Base-by-base conservation (phyloP, 768 basidiomycete species). In the Crucibulum laeve region DNA sequence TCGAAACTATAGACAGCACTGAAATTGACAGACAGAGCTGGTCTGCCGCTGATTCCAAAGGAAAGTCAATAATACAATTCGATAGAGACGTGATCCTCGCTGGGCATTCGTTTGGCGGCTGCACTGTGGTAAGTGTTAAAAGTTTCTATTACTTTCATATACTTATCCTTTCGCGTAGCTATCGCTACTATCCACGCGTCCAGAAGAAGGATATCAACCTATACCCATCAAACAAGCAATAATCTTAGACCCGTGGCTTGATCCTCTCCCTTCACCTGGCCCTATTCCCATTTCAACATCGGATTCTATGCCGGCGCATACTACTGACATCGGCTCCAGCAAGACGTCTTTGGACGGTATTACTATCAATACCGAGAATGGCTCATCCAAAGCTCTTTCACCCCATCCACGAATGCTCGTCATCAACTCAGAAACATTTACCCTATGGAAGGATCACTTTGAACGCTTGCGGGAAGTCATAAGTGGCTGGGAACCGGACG, bases 171-270 rank as follows among this genome's bases (percentile, higher is more conserved):
- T 36, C 44, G 43, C 42, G 42, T 60, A 85, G 82, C 59, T 85
- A 32, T 76, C 77, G 7, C 57, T 84, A 6, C 63, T 85, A 8
- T 79, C 82, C 18, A 70, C 67, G 3, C 53, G 64, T 19, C 70
- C 80, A 4, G 69, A 74, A 14, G 54, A 59, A 21, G 60, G 59
- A 2, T 65, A 73, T 44, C 35, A 55, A 10, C 56, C 53, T 2
- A 68, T 91, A 43, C 82, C 82, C 0, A 62, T 87, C 39, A 60
- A 66, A 4, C 74, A 76, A 37, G 78, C 74, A 6, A 56, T 92
- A 17, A 68, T 84, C 17, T 72, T 89, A 14, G 91, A 93, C 61
- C 91, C 91, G 15, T 92, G 91, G 90, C 62, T 91, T 5, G 87
- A 91, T 44, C 87, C 89, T 14, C 54, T 90, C 18, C 73, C 82